Evolutionary conservation across 225 moss, liverwort and hornwort genomes (phyloP), one percentile per base, ranked within the genome.

Genomic region (Marchantia polymorpha): DNA sequence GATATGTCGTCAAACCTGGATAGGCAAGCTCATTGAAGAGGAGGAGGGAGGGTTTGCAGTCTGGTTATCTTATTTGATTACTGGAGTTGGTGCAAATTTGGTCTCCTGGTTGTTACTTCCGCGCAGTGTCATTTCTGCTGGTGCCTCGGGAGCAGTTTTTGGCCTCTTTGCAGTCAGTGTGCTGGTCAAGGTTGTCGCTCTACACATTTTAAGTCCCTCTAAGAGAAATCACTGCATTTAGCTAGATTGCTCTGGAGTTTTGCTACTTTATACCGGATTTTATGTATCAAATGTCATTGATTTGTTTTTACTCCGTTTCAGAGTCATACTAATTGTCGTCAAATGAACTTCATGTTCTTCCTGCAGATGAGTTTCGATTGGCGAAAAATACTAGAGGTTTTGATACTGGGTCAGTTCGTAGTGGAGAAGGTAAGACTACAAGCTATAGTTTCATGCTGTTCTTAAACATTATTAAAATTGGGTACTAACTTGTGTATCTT

Each of bases 401-500:
- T 99, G 80, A 99, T 99, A 59, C 84, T 99, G 84, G 94, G 97
- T n/a, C 97, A 94, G 83, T 99, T 99, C 75, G 97, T 99, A 81
- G 93, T 99, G 79, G 97, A 99, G 27, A 94, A 89, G 94, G 94
- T 99, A 81, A 77, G 83, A 58, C 17, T 77, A 56, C 56, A 56
- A 19, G 56, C 14, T 56, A 13, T 56, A 56, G 9, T 8, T 1
- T 39, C 5, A 39, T 39, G 39, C 39, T 2, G 39, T 39, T 2
- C 39, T 39, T 39, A 39, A 39, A 39, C 39, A 5, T 2, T 39
- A 2, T 39, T 39, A 2, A 39, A 39, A 2, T 5, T 39, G 39
- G 39, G 39, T 39, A 39, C 39, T 39, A 39, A 39, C 39, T 2
- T 39, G 39, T 39, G 39, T 39, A 39, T 39, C 39, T 39, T 39